Evolutionary conservation across 1,284 basidiomycete species (phyloP).

Genomic region (Tausonia pullulans): DNA sequence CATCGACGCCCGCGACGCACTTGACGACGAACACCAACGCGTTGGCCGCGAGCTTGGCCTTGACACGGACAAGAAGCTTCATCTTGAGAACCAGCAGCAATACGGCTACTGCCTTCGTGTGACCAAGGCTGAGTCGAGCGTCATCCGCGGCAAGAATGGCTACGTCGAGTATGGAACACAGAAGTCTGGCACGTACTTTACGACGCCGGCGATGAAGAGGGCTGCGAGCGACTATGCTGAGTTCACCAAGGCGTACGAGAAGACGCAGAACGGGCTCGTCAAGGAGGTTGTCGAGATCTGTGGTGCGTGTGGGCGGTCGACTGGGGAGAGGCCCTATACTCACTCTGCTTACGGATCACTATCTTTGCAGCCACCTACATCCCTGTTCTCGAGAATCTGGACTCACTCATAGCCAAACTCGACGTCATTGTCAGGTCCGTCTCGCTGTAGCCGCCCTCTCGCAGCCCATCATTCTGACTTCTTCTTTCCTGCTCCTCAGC

Average conservation of each 20-base stretch:
- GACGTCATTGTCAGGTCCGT: conserved; percentile 79
- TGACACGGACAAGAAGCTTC: conserved; percentile 92
- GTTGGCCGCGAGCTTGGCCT: conserved; percentile 65
- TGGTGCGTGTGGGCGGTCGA: conserved; percentile 41
- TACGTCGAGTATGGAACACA: conserved; percentile 79
- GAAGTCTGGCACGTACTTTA: conserved; percentile 85
- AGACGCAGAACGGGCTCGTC: conserved; percentile 71
- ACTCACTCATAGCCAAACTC: conserved; percentile 74
- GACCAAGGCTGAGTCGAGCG: conserved; percentile 78
- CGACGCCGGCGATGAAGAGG: conserved; percentile 64
- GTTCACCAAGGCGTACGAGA: conserved; percentile 55
- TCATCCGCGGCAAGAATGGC: conserved; percentile 53
- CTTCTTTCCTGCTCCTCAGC: conserved; percentile 35
- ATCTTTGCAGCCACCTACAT: conserved; percentile 63
- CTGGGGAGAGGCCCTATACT: too few species aligned
- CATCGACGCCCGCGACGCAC: conserved; percentile 56
- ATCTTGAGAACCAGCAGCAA: conserved; percentile 80
- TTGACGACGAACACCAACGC: conserved; percentile 71
- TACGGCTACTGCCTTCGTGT: conserved; percentile 92
- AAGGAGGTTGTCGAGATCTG: conserved; percentile 91
- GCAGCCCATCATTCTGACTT: background rate
- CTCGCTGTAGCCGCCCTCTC: background rate
- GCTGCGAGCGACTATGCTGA: conserved; percentile 66
- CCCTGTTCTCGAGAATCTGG: conserved; percentile 79
- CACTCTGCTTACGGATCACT: too few species aligned